These are phyloP conservation scores for Cyberlindnera maclurae DNA, from an alignment of 805 yeast species.

Conservation along the genomic window DNA sequence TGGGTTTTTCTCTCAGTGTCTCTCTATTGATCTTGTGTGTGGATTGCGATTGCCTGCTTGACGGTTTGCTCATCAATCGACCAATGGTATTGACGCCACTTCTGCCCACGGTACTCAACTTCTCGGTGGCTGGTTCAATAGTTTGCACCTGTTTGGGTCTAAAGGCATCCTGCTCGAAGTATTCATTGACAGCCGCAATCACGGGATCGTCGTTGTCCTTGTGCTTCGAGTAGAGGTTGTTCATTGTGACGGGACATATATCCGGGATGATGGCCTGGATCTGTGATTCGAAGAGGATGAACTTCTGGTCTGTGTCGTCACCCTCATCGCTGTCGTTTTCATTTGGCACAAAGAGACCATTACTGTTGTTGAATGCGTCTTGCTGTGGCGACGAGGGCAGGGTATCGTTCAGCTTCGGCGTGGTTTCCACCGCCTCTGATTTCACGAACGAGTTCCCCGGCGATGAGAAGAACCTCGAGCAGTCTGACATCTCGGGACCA, in stretches of 20 bases:
- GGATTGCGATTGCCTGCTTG: neutral
- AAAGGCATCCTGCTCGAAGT: constrained; percentile 26
- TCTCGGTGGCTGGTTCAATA: neutral
- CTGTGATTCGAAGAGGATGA: constrained; percentile 25
- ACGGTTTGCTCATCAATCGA: neutral
- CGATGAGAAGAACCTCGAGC: neutral
- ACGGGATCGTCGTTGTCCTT: constrained; percentile 23
- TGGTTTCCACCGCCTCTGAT: neutral
- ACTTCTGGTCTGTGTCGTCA: constrained; percentile 13
- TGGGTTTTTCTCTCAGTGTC: neutral
- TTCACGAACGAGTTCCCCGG: neutral
- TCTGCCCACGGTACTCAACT: neutral
- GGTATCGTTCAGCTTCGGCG: neutral
- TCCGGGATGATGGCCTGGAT: constrained; percentile 30
- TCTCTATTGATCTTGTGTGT: neutral
- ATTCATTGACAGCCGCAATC: constrained; percentile 33
- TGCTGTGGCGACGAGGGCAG: constrained; percentile 2
- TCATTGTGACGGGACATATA: constrained; percentile 19
- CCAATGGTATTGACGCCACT: neutral
- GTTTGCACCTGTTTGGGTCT: neutral
- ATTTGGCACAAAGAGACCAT: constrained; percentile 11
- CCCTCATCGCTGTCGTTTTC: constrained; percentile 13
- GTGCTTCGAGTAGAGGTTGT: constrained; percentile 24
- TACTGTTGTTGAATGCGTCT: neutral
- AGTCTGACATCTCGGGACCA: neutral